Conservation (phyloP, 352 stramenopile species). For the Aphanomyces euteiches region DNA sequence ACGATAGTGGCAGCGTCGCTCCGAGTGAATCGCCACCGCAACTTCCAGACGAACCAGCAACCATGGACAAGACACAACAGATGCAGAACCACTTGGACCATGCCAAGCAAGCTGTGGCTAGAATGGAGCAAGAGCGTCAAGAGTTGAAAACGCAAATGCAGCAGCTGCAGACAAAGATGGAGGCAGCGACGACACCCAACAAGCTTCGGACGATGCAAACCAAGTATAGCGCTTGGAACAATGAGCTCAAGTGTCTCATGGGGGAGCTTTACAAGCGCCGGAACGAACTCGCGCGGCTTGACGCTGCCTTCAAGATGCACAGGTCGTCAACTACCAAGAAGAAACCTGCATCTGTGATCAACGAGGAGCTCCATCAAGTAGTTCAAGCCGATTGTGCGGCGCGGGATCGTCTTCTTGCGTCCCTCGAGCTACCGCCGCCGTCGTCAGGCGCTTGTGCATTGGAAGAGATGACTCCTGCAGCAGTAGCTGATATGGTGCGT, state of each 20-base stretch:
- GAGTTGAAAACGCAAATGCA: constrained; percentile 46
- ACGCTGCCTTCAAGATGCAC: constrained; percentile 25
- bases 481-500: constrained; percentile 55
- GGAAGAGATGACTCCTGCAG: constrained; percentile 37
- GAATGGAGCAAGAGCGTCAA: constrained; percentile 52
- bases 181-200: constrained; percentile 34
- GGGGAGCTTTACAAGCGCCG: constrained; percentile 69
- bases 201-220: constrained; percentile 50
- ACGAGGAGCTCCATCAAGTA: constrained; percentile 4
- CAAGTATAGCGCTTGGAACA: constrained; percentile 46
- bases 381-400: constrained; percentile 1
- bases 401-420: constrained; percentile 17
- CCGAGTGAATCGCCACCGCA: too few relatives aligned
- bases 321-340: background rate
- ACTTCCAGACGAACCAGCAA: background rate
- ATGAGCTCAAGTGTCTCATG: constrained; percentile 59
- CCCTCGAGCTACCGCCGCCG: background rate
- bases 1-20: too few relatives aligned
- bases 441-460: constrained; percentile 16
- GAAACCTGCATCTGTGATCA: background rate
- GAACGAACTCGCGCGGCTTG: constrained; percentile 53
- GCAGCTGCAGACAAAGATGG: constrained; percentile 32
- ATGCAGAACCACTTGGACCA: constrained; percentile 58
- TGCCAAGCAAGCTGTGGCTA: constrained; percentile 55
- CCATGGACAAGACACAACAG: constrained; percentile 29